These are phyloP conservation scores for Boletus vermiculosoides DNA, from an alignment of 768 basidiomycete species.

Conservation along the genomic window DNA sequence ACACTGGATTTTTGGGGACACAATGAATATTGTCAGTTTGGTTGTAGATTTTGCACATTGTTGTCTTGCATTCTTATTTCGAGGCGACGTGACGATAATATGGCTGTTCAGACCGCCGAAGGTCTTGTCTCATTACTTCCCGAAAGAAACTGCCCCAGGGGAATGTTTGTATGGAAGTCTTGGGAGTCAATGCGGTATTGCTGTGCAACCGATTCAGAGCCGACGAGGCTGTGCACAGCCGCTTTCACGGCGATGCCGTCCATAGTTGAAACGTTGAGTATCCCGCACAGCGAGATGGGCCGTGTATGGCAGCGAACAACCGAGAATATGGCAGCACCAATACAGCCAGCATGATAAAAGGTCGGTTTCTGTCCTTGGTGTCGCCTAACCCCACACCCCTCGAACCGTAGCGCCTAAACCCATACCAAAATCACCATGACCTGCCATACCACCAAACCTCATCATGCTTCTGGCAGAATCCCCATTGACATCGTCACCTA, in stretches of 20 bases:
- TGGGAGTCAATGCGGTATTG: too few species aligned
- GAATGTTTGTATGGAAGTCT: too few species aligned
- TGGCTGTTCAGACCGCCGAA: too few species aligned
- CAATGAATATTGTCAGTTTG: not conserved
- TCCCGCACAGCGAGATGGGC: not conserved
- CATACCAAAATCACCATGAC: not conserved
- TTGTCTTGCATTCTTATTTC: not conserved
- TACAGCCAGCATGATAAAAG: not conserved
- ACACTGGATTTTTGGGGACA: not conserved
- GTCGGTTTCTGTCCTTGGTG: not conserved
- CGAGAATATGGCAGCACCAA: too few species aligned
- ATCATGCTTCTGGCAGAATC: not conserved
- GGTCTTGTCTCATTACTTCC: too few species aligned
- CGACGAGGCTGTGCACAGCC: too few species aligned
- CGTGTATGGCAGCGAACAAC: not conserved
- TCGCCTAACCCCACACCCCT: not conserved
- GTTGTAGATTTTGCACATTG: not conserved
- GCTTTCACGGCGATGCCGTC: too few species aligned
- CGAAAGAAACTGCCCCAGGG: too few species aligned
- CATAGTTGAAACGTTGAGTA: too few species aligned
- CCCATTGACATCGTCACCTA: slow-evolving; percentile 49
- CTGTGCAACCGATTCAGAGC: too few species aligned
- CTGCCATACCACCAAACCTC: not conserved
- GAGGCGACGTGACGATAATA: too few species aligned
- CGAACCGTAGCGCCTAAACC: not conserved